Base-by-base conservation (phyloP, 257 asterid genomes). In the Fraxinus quadrangulata region DNA sequence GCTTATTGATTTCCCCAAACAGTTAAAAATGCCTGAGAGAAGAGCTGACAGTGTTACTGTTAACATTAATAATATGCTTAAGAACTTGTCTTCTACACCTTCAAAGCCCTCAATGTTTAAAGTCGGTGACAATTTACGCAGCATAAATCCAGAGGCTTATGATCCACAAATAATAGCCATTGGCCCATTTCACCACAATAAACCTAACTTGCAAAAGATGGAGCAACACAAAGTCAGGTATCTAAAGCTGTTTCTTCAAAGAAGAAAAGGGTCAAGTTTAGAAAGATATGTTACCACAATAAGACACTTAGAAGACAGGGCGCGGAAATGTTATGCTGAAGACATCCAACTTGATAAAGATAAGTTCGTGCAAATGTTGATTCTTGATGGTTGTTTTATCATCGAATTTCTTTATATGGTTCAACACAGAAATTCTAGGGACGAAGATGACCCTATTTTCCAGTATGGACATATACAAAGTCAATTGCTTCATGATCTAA, bases 101-200 rank as follows among this genome's bases (percentile, higher is more conserved):
- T 67, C 73, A 1, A 42, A 76, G 33, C 67, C 74, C 12, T 39
- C n/a, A 5, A 67, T 76, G 21, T 72, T 65, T 3, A 63, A 34
- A 31, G 73, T 77, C 14, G 61, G 9, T 70, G 75, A 70, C 21
- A 30, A 10, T 24, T 56, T 69, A 67, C 70, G 75, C 5, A 30
- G 28, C 42, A 34, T 4, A 30, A 70, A 70, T 1, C 69, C 23
- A 31, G 26, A 23, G 37, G 80, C 63, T 56, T 77, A 31, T 8
- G 80, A 77, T 30, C 80, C 80, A 11, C 42, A 77, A 31, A 21
- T 70, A 54, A 31, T 77, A 16, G 69, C 76, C 24, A 77, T 77
- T 51, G 80, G 80, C 17, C 76, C 75, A 30, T 45, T 47, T 69
- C 80, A 77, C 28, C 73, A 5, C 10, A 16, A 37, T 54, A 77